These are phyloP conservation scores for Penicillium sp. DNA, from an alignment of 2,329 filamentous ascomycete species.

Conservation along the genomic window DNA sequence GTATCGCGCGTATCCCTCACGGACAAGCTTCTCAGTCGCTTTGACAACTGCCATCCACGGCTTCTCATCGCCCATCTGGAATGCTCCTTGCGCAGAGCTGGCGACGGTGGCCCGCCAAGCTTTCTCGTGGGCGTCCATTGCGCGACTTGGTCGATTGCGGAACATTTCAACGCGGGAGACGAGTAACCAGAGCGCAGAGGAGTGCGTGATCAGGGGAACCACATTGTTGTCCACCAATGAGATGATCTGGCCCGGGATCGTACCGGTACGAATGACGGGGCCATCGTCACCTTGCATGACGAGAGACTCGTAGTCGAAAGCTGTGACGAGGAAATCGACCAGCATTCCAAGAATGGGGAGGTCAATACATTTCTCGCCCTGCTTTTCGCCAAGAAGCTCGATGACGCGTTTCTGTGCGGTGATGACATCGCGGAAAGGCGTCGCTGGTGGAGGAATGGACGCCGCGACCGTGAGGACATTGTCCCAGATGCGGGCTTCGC, in stretches of 20 bases:
- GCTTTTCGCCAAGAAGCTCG: slow-evolving; percentile 58
- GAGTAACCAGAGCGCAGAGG: slow-evolving; percentile 69
- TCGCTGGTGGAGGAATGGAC: slow-evolving; percentile 62
- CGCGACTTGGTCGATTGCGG: slow-evolving; percentile 62
- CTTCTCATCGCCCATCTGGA: slow-evolving; percentile 51
- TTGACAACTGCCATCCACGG: slow-evolving; percentile 68
- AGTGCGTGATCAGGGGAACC: slow-evolving; percentile 75
- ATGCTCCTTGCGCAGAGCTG: slow-evolving; percentile 40
- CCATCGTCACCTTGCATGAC: slow-evolving; percentile 32
- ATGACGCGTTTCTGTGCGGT: slow-evolving; percentile 69
- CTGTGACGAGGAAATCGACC: slow-evolving; percentile 61
- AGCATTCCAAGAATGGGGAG: slow-evolving; percentile 64
- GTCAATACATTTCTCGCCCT: slow-evolving; percentile 75
- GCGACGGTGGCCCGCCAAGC: slow-evolving; percentile 69
- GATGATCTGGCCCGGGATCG: slow-evolving; percentile 47
- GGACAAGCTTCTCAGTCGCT: slow-evolving; percentile 71
- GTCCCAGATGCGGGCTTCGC: slow-evolving; percentile 92
- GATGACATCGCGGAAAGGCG: slow-evolving; percentile 66
- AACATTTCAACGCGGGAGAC: slow-evolving; percentile 68
- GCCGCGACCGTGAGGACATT: slow-evolving; percentile 86
- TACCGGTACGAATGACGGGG: slow-evolving; percentile 48
- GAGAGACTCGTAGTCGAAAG: slow-evolving; percentile 35
- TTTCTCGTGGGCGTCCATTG: slow-evolving; percentile 80
- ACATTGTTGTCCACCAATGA: slow-evolving; percentile 69
- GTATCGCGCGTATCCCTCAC: slow-evolving; percentile 72